phyloP scores from a whole-genome alignment of 176 grass and related monocot species.

The Carex parvula region DNA sequence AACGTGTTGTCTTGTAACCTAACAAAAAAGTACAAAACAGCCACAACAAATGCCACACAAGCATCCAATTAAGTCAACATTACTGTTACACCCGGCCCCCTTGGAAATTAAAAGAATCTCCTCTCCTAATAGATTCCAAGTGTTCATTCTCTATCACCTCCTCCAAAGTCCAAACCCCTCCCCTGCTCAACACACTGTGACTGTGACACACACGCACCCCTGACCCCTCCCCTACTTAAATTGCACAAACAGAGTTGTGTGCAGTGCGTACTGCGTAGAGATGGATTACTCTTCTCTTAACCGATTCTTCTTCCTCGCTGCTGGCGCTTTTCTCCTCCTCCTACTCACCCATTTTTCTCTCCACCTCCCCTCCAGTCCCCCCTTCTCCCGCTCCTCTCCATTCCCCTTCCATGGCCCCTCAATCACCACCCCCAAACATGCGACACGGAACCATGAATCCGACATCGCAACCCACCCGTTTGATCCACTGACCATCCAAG shows the following conservation, averaged over 20 bases:
- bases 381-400: conserved; percentile 43
- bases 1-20: no score
- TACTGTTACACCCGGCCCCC: no score
- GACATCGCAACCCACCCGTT: conserved; percentile 55
- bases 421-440: background rate
- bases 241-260: background rate
- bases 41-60: no score
- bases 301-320: conserved; percentile 54
- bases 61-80: no score
- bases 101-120: no score
- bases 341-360: conserved; percentile 42
- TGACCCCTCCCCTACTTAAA: conserved; percentile 8
- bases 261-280: no score
- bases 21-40: no score
- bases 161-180: background rate
- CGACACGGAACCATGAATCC: conserved; percentile 27
- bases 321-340: conserved; percentile 45
- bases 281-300: conserved; percentile 53
- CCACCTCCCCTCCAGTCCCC: conserved; percentile 31
- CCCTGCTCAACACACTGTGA: background rate
- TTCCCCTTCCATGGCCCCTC: conserved; percentile 24
- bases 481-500: conserved; percentile 59
- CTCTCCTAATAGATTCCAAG: no score
- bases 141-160: background rate
- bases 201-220: background rate